phyloP scores from a whole-genome alignment of 345 rosid genomes.

The Erodium maritimum region DNA sequence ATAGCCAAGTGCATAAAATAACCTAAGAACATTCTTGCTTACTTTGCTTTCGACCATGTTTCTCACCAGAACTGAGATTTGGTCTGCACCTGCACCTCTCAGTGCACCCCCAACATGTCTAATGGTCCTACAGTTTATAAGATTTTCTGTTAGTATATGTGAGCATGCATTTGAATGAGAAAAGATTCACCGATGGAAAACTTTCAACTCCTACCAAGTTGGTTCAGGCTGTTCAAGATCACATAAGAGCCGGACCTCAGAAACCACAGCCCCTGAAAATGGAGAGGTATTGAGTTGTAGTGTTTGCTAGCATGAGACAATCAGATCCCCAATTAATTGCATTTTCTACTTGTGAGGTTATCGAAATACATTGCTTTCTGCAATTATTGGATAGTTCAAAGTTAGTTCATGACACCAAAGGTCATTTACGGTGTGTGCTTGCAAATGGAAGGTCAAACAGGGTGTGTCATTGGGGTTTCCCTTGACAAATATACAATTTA shows the following conservation, averaged over 20 bases:
- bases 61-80: slow-evolving; percentile 74
- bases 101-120: slow-evolving; percentile 86
- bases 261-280: slow-evolving; percentile 46
- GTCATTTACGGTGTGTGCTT: too few species aligned
- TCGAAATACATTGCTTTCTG: too few species aligned
- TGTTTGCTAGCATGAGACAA: too few species aligned
- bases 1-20: slow-evolving; percentile 76
- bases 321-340: too few species aligned
- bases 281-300: neutral
- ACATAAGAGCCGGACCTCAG: slow-evolving; percentile 79
- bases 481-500: too few species aligned
- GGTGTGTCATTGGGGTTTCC: too few species aligned
- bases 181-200: too few species aligned
- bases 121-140: slow-evolving; percentile 45
- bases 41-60: slow-evolving; percentile 84
- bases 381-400: too few species aligned
- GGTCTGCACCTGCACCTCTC: slow-evolving; percentile 93
- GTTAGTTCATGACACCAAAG: too few species aligned
- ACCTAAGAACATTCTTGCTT: slow-evolving; percentile 77
- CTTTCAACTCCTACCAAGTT: slow-evolving; percentile 39
- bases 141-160: neutral
- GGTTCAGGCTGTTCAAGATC: slow-evolving; percentile 86
- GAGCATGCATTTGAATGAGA: too few species aligned
- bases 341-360: too few species aligned
- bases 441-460: too few species aligned